Base-by-base conservation (phyloP, 2,329 filamentous ascomycete species). In the Colletotrichum falcatum region DNA sequence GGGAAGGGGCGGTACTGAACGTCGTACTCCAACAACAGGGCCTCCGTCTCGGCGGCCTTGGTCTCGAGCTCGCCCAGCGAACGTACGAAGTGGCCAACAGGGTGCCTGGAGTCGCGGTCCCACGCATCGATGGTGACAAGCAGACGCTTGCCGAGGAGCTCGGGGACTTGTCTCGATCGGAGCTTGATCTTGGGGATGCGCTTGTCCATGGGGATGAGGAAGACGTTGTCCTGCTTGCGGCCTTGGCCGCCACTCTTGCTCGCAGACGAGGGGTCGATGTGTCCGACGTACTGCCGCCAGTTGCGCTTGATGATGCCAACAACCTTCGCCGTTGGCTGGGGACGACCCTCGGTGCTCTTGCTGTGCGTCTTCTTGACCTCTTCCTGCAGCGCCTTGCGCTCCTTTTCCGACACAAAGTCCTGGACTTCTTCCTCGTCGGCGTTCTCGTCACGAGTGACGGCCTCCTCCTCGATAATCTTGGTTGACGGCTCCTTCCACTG, bases 1-100 rank as follows among this genome's bases (percentile, higher is more conserved):
- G 96, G 95, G 80, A 99, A 99, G 0, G 96, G 96, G 66, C 95
- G 90, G 81, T 99, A 99, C 79, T 99, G 96, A 3, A 99, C 96
- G 78, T 99, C 96, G 83, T 95, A 97, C 79, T 99, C 96, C 35
- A 99, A 86, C 14, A 99, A 85, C 54, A 99, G 84, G 26, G 96
- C 96, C 80, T 99, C 96, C 0, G 96, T 99, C 83, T 98, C 96
- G 9, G 96, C 96, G n/a, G 93, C 94, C 81, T 99, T 98, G 7
- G 93, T 97, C 81, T 99, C 96, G 56, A 99, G 83, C 79, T 97
- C 95, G 74, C 96, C 96, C 11, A 99, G 84, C 30, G 94, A 96
- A 70, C 96, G 92, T 59, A 99, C 92, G 76, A 98, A 97, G 79
- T 99, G 96, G 14, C 96, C 96, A 23, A 94, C 89, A 1, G 96